Evolutionary conservation across 2,329 filamentous ascomycete species (phyloP).

Genomic region (Nothophaeocryptopus gaeumannii): DNA sequence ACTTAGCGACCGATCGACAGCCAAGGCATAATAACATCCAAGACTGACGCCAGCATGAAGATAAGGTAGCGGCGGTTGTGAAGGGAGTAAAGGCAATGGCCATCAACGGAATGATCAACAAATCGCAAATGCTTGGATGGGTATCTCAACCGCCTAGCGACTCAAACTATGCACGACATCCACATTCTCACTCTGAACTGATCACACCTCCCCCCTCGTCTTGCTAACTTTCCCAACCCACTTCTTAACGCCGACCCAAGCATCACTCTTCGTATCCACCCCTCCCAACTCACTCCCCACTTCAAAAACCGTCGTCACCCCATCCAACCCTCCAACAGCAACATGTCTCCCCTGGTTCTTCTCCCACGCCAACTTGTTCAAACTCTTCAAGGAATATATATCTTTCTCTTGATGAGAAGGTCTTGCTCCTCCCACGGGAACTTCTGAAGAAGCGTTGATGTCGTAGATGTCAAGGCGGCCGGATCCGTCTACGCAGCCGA

Average conservation of each 20-base stretch:
- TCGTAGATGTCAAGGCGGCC: slow-evolving; percentile 95
- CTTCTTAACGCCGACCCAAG: slow-evolving; percentile 92
- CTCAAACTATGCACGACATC: no score
- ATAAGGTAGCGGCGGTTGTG: no score
- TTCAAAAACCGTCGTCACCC: slow-evolving; percentile 87
- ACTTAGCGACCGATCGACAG: no score
- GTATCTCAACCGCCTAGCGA: no score
- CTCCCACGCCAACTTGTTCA: slow-evolving; percentile 96
- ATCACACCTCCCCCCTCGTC: slow-evolving; percentile 23
- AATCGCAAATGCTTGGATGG: no score
- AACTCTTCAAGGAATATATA: slow-evolving; percentile 59
- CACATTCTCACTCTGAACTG: no score
- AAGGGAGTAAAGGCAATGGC: no score
- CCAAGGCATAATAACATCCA: no score
- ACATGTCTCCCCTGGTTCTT: slow-evolving; percentile 79
- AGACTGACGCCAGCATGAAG: no score
- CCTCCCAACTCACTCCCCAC: slow-evolving; percentile 79
- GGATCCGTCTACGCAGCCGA: slow-evolving; percentile 89
- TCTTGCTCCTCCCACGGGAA: slow-evolving; percentile 74
- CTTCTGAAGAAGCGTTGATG: slow-evolving; percentile 85
- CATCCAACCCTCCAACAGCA: slow-evolving; percentile 88
- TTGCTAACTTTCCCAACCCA: slow-evolving; percentile 59
- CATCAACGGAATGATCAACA: no score
- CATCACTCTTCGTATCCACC: slow-evolving; percentile 77
- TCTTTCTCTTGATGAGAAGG: slow-evolving; percentile 39